Evolutionary conservation across 2,329 filamentous ascomycete genomes (phyloP), one percentile per base, ranked within the genome.

Genomic region (Chaetothyriales sp.): DNA sequence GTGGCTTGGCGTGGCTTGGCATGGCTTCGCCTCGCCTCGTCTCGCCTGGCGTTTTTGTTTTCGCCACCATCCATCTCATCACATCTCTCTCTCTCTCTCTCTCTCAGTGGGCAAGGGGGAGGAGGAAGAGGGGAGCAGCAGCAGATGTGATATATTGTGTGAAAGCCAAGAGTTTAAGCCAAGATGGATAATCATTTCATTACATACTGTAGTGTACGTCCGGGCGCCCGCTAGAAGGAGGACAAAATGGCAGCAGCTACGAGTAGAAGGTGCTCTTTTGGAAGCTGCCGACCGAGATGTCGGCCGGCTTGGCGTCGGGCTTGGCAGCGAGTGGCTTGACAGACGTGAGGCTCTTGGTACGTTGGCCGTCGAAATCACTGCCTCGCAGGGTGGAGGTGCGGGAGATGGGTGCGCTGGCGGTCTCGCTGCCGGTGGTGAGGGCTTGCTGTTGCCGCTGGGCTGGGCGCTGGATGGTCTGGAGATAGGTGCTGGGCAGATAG

Each of bases 401-500:
- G 59, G 74, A 77, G 20, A 66, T 68, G 57, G 72, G 63, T 43
- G 67, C 61, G 37, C 64, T 67, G 18, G 65, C 66, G 1, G 66
- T 61, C 20, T 54, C 56, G 18, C 47, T 43, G 1, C 57, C 59
- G 20, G 57, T 50, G 1, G 69, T 71, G 55, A 73, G 69, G 19
- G 69, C 67, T 5, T 50, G 54, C 46, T 72, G 70, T 53, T 73
- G 67, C 54, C 54, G 56, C 49, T 57, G 67, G 5, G 62, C 61
- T 9, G 67, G 67, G 50, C 80, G 70, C 63, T 83, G 77, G 47
- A 92, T 82, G 0, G 76, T 78, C 69, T 95, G 88, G 25, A 98
- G 77, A 64, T 95, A 98, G 1, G 89, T 89, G 1, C 84, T 82
- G 1, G 94, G 92, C 5, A 98, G 76, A 65, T 97, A 98, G 6